These are phyloP conservation scores for Phialophora expanda DNA, from an alignment of 2,329 filamentous ascomycete genomes.

Conservation along the genomic window DNA sequence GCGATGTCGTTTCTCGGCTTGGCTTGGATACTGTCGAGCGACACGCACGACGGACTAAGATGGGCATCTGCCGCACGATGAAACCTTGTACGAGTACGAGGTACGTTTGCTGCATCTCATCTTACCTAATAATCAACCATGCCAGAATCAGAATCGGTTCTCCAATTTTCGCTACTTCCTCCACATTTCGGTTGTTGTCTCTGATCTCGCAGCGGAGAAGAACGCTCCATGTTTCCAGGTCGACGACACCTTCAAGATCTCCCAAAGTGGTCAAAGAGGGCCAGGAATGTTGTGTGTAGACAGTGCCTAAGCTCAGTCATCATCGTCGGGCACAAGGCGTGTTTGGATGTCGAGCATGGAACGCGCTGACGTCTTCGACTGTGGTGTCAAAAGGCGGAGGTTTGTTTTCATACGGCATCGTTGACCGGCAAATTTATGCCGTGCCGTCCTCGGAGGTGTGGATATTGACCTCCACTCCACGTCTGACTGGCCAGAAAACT, in stretches of 20 bases:
- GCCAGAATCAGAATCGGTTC: constrained; percentile 10
- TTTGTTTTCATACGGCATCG: background rate
- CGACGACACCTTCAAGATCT: background rate
- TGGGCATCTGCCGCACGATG: background rate
- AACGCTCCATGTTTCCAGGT: constrained; percentile 3
- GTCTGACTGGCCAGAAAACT: constrained; percentile 4
- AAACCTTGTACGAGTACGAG: background rate
- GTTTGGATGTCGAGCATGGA: background rate
- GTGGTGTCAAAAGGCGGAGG: background rate
- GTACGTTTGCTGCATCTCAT: background rate
- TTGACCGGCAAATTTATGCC: constrained; percentile 17
- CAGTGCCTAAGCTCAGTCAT: background rate
- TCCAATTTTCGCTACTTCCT: constrained; percentile 9
- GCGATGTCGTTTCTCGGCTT: background rate
- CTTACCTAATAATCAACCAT: background rate
- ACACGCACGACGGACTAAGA: background rate
- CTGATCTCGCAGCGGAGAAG: constrained; percentile 19
- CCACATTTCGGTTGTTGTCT: constrained; percentile 12
- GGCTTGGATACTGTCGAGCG: background rate
- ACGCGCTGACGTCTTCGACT: background rate
- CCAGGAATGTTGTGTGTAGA: background rate
- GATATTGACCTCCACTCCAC: constrained; percentile 11
- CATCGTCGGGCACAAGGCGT: background rate
- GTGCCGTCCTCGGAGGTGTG: constrained; percentile 13
- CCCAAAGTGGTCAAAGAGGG: background rate